Percentiles rank a stretch among this genome's conserved stretches.
Conservation (phyloP, 2,329 filamentous ascomycete genomes). For the Botrytis elliptica region DNA sequence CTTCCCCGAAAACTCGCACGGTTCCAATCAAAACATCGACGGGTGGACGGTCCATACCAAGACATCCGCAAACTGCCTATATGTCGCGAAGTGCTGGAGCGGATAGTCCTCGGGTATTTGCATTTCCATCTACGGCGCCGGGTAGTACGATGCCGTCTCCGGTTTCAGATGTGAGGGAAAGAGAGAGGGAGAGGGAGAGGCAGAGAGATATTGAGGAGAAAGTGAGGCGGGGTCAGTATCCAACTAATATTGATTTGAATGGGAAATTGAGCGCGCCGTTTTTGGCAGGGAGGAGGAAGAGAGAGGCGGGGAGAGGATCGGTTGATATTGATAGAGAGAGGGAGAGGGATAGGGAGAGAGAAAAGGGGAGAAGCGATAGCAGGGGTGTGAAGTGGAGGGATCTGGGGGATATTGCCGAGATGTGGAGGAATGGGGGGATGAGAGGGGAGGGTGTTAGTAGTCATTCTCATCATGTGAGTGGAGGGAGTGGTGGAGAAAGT, state of each 20-base stretch:
- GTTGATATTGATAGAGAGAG: slow-evolving; percentile 35
- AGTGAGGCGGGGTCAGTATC: slow-evolving; percentile 27
- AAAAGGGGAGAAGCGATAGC: slow-evolving; percentile 19
- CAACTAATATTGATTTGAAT: slow-evolving; percentile 34
- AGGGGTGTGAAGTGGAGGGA: slow-evolving; percentile 19
- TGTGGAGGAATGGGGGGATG: slow-evolving; percentile 25
- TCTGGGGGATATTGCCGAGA: slow-evolving; percentile 20
- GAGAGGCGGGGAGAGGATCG: slow-evolving; percentile 27
- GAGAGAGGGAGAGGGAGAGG: slow-evolving; percentile 30
- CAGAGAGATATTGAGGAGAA: slow-evolving; percentile 36
- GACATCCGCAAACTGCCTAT: slow-evolving; percentile 8
- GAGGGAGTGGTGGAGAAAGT: slow-evolving; percentile 20
- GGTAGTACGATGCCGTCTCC: slow-evolving; percentile 13
- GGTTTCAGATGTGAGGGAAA: slow-evolving; percentile 21
- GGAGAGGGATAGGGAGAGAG: slow-evolving; percentile 40
- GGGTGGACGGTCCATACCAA: not conserved
- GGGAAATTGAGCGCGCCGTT: slow-evolving; percentile 38
- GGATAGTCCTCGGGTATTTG: not conserved
- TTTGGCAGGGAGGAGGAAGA: slow-evolving; percentile 39
- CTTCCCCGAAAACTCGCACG: slow-evolving; percentile 15
- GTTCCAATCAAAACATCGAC: not conserved
- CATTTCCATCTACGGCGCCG: slow-evolving; percentile 4
- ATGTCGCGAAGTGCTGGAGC: not conserved
- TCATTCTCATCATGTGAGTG: slow-evolving; percentile 11
- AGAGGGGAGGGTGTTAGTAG: slow-evolving; percentile 20